Evolutionary conservation across 2,329 filamentous ascomycete genomes (phyloP).

Genomic region (Ceratocystis alfenasii): DNA sequence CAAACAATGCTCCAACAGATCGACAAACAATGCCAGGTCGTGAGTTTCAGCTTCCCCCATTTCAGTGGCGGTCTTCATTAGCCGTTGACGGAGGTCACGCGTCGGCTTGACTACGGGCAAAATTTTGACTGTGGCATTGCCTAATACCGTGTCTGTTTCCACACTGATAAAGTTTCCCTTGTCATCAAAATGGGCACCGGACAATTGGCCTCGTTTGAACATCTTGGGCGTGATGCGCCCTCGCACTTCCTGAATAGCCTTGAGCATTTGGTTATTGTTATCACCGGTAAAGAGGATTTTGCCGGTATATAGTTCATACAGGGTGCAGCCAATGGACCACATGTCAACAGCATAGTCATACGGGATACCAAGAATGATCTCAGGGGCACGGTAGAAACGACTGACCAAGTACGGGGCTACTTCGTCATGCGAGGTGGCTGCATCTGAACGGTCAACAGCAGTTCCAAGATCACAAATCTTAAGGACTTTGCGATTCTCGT

Average conservation of each 20-base stretch:
- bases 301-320: conserved; percentile 94
- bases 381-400: conserved; percentile 91
- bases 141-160: conserved; percentile 76
- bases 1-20: conserved; percentile 78
- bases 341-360: conserved; percentile 92
- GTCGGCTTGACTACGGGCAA: conserved; percentile 62
- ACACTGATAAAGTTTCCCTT: conserved; percentile 71
- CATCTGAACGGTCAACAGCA: conserved; percentile 79
- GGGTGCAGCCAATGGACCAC: conserved; percentile 94
- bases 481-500: conserved; percentile 68
- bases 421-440: conserved; percentile 58
- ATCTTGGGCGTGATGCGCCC: conserved; percentile 86
- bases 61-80: conserved; percentile 60
- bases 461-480: conserved; percentile 96
- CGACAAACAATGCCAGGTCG: conserved; percentile 72
- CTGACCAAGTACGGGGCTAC: conserved; percentile 92
- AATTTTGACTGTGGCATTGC: conserved; percentile 59
- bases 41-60: conserved; percentile 55
- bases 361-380: conserved; percentile 92
- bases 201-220: conserved; percentile 68
- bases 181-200: conserved; percentile 71
- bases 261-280: conserved; percentile 97
- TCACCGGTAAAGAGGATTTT: conserved; percentile 92
- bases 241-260: conserved; percentile 88
- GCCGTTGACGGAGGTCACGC: conserved; percentile 67